Evolutionary conservation across 805 yeast species (phyloP), one percentile per base, ranked within the genome.

Genomic region (Saturnispora silvae): DNA sequence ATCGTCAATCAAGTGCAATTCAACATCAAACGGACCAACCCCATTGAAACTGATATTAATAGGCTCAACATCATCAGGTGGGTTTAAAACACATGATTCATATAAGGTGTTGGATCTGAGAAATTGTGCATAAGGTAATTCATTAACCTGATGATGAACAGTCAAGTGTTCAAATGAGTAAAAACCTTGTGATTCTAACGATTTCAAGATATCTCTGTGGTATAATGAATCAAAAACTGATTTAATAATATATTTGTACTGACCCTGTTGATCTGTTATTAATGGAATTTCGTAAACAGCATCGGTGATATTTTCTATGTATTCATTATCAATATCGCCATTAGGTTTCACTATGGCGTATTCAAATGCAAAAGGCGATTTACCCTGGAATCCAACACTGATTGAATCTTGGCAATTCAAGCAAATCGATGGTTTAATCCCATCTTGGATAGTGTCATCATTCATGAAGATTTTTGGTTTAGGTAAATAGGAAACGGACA

Each of bases 211-310:
- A 40, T 57, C 55, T 49, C 50, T 68, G 40, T 63, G 57, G 50
- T 83, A 87, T 18, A 73, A 58, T 0, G 75, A 59, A 53, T 87
- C 96, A 44, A 68, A 75, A 1, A 87, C 61, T 2, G 72, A 75
- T 22, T 61, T 70, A 49, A 87, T 72, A 6, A 54, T 56, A 47
- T 82, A 80, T 33, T 64, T 67, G 53, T 79, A 81, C 13, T 56
- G 61, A 3, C 96, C 96, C 37, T 70, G 53, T 18, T 51, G 52
- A 4, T 50, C 47, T 0, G 75, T 61, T 8, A 63, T 63, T 40
- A 70, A 52, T 14, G 60, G 63, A 24, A 72, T 51, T 1, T 48
- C 47, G 18, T 51, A 49, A n/a, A 45, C 45, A 16, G 44, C 40
- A 17, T 75, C 70, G 1, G 75, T 67, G 5, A 75, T 70, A 35